These are phyloP conservation scores for Glarea lozoyensis DNA, from an alignment of 495 filamentous ascomycete species.

Conservation along the genomic window DNA sequence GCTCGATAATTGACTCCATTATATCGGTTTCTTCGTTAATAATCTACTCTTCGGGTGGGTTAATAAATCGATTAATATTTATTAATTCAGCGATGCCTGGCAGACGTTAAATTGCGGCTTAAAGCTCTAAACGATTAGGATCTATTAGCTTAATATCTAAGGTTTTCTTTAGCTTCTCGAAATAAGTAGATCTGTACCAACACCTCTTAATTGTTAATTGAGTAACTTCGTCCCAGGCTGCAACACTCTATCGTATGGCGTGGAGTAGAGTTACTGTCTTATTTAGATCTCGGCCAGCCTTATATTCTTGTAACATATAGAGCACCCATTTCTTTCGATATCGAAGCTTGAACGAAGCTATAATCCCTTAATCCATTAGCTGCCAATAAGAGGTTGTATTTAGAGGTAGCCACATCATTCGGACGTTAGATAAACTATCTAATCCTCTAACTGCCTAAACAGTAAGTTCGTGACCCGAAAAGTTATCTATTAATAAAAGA, in stretches of 20 bases:
- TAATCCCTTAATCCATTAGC: slow-evolving; percentile 27
- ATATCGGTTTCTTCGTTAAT: slow-evolving; percentile 1
- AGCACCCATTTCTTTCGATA: slow-evolving; percentile 21
- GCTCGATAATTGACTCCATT: slow-evolving; percentile 2
- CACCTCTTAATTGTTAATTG: not conserved
- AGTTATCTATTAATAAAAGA: slow-evolving; percentile 26
- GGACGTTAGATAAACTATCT: slow-evolving; percentile 9
- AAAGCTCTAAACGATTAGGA: not conserved
- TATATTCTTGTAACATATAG: slow-evolving; percentile 6
- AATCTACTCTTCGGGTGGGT: not conserved
- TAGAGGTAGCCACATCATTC: slow-evolving; percentile 23
- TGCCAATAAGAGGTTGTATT: slow-evolving; percentile 23
- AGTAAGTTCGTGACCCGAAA: slow-evolving; percentile 21
- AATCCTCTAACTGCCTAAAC: slow-evolving; percentile 7
- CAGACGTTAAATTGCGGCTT: slow-evolving; percentile 1
- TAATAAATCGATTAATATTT: slow-evolving; percentile 1
- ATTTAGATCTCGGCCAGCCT: slow-evolving; percentile 2
- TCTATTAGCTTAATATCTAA: not conserved
- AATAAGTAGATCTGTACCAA: slow-evolving; percentile 1
- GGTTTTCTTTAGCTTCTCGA: not conserved
- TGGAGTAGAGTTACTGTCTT: slow-evolving; percentile 3
- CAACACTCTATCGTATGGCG: slow-evolving; percentile 4
- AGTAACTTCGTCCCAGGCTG: not conserved
- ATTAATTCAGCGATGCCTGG: not conserved
- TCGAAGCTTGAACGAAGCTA: slow-evolving; percentile 22